phyloP scores from a whole-genome alignment of 2,329 filamentous ascomycete species.

The Verticillium nonalfalfae region DNA sequence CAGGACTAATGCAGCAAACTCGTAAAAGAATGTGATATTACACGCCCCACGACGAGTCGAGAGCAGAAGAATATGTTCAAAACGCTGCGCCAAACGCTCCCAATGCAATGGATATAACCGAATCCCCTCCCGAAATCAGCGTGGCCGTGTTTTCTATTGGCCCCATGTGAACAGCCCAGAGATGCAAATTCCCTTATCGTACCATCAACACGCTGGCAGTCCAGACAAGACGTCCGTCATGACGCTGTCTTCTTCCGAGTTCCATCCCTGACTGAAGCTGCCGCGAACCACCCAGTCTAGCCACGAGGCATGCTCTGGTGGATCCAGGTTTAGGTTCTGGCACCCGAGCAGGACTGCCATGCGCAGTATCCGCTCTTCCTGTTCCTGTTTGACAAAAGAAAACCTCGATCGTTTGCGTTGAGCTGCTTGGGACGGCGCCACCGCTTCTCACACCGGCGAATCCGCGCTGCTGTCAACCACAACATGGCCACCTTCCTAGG shows the following conservation, averaged over 20 bases:
- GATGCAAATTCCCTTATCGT: background rate
- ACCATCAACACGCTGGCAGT: background rate
- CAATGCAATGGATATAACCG: background rate
- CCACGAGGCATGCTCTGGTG: background rate
- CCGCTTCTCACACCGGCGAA: background rate
- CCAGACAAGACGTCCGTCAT: background rate
- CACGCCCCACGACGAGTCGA: background rate
- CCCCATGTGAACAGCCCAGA: background rate
- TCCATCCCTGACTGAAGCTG: background rate
- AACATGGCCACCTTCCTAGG: conserved; percentile 29
- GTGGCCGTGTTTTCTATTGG: background rate
- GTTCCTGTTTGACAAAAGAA: background rate
- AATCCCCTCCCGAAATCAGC: background rate
- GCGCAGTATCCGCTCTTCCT: background rate
- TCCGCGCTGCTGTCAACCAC: background rate
- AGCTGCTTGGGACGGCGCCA: background rate
- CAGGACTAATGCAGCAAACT: background rate
- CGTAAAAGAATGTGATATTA: background rate
- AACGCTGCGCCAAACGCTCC: background rate
- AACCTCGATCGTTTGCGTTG: background rate
- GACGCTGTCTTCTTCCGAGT: background rate
- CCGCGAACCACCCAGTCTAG: background rate
- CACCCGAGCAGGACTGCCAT: background rate
- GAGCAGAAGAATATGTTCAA: background rate
- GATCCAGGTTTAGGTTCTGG: background rate